Conservation (phyloP, 306 rosid genomes). For the Elaeagnus macrophylla region DNA sequence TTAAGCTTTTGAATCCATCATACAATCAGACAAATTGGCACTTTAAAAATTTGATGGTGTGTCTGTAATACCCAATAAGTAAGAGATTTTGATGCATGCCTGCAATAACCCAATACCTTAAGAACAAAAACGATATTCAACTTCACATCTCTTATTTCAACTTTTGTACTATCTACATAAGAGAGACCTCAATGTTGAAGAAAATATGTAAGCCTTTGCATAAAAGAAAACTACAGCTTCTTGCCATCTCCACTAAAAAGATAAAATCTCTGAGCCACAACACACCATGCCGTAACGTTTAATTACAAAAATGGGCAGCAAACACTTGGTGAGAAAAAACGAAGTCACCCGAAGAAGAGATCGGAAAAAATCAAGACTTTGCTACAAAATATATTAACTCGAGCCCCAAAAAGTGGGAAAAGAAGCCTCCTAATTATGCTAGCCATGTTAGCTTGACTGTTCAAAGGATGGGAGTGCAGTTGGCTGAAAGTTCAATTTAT, state of each 20-base stretch:
- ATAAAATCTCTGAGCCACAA: constrained; percentile 40
- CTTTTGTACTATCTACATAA: background rate
- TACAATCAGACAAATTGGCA: too few species aligned
- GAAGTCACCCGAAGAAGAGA: constrained; percentile 22
- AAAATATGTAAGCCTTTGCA: background rate
- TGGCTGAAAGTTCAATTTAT: constrained; percentile 52
- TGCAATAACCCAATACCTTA: too few species aligned
- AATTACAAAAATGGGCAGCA: constrained; percentile 65
- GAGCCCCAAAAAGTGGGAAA: constrained; percentile 12
- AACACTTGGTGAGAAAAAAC: constrained; percentile 26
- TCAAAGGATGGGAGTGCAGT: constrained; percentile 56
- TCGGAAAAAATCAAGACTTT: constrained; percentile 8
- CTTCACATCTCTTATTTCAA: background rate
- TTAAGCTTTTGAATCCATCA: too few species aligned
- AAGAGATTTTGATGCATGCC: too few species aligned
- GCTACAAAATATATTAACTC: background rate
- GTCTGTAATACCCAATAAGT: too few species aligned
- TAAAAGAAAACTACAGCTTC: constrained; percentile 28
- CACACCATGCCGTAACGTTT: constrained; percentile 35
- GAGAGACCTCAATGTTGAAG: background rate
- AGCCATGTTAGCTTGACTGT: constrained; percentile 71
- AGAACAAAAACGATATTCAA: too few species aligned
- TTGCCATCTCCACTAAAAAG: constrained; percentile 31
- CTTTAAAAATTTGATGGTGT: too few species aligned
- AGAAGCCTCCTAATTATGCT: constrained; percentile 25